Base-by-base conservation (phyloP, 116 monocot species). In the Posidonia oceanica region DNA sequence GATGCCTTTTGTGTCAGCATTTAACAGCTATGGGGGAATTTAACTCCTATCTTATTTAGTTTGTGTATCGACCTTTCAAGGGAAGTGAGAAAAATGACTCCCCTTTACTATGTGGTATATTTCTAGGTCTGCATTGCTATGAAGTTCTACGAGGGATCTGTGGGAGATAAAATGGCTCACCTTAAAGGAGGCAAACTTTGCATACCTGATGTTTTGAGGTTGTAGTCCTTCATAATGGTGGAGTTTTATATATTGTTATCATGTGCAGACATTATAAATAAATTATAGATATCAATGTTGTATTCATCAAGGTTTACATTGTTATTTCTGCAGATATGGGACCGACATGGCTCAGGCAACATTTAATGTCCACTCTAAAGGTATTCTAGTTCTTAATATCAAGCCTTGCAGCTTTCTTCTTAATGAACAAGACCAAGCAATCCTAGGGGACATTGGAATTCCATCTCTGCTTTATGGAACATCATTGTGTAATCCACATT, bases 81-180 rank as follows among this genome's bases (percentile, higher is more conserved):
- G 29, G 29, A 29, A 29, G 29, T 29, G 29, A 29, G 29, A 29
- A 29, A 29, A 29, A 29, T 29, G 29, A 29, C 66, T 66, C 17
- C 5, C n/a, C 66, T n/a, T 20, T 62, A 37, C 36, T 2, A 62
- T 37, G 11, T 62, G 29, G 7, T 21, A 36, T 22, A 62, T 29
- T 14, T 42, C 29, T 74, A 94, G 94, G 56, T 83, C 3, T 90
- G 94, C 72, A 80, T 94, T 63, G 87, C 69, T 59, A 94, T 94
- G 94, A 94, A 90, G 66, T 94, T 88, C 69, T 84, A 84, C 74
- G 91, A 94, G 67, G 91, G 94, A 64, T 94, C 94, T 52, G 60
- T 94, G 56, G 94, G 94, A 16, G 94, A 94, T 69, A 94, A 86
- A 76, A 88, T 91, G 84, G 80, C 91, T 69, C 84, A 72, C 44